phyloP scores from a whole-genome alignment of 352 stramenopile genomes.

The Pythium utonaiense region DNA sequence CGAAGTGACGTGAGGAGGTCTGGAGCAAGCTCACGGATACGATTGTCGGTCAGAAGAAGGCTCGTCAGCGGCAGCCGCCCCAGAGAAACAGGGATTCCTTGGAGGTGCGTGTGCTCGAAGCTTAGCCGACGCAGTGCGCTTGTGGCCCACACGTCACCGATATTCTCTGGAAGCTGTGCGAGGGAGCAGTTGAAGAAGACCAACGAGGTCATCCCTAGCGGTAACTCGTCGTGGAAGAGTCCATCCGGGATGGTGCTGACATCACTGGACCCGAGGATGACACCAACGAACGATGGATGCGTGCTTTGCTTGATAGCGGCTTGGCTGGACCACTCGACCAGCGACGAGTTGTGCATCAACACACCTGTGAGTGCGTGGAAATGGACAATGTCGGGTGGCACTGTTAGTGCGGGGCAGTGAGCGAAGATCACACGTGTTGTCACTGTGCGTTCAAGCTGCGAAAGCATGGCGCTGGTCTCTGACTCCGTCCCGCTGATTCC shows the following conservation, averaged over 20 bases:
- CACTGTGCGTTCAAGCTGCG: not conserved
- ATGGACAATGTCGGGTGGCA: not conserved
- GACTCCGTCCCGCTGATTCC: not conserved
- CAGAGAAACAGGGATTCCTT: not conserved
- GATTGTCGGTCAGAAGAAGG: not conserved
- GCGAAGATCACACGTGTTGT: not conserved
- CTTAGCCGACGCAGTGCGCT: not conserved
- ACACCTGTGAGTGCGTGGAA: not conserved
- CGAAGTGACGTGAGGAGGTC: not conserved
- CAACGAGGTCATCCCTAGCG: not conserved
- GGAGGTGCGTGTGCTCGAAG: not conserved
- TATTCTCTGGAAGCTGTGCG: not conserved
- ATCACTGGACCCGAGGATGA: not conserved
- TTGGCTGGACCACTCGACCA: not conserved
- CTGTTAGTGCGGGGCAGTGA: not conserved
- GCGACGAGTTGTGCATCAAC: slow-evolving; percentile 3
- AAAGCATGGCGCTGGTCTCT: not conserved
- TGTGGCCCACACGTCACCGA: slow-evolving; percentile 1
- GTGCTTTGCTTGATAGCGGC: not conserved
- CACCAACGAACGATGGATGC: slow-evolving; percentile 1
- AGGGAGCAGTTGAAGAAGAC: not conserved
- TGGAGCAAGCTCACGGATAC: not conserved
- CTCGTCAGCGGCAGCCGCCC: not conserved
- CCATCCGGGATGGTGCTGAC: not conserved
- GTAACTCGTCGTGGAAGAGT: not conserved